These are phyloP conservation scores for Malus hybrid DNA, from an alignment of 331 rosid genomes.

Conservation along the genomic window DNA sequence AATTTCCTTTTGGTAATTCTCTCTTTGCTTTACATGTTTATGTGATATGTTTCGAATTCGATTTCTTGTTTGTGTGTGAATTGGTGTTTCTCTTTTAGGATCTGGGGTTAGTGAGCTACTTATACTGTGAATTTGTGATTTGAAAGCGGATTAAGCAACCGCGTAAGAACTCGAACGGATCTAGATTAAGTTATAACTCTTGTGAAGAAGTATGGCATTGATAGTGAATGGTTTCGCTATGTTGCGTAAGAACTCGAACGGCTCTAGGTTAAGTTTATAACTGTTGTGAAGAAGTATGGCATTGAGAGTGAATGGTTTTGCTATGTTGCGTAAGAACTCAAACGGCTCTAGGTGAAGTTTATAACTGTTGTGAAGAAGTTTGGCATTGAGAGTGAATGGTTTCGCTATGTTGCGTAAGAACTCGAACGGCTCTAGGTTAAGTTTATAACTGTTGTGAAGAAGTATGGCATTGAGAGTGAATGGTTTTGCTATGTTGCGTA, in stretches of 20 bases:
- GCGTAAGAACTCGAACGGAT: neutral
- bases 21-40: neutral
- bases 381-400: no score
- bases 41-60: neutral
- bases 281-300: neutral
- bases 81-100: neutral
- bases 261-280: neutral
- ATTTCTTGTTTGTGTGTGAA: neutral
- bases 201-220: neutral
- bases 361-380: no score
- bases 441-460: neutral
- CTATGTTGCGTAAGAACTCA: neutral
- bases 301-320: no score
- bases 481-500: neutral
- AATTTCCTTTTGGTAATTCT: neutral
- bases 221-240: neutral
- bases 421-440: neutral
- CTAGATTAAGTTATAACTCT: neutral
- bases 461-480: no score
- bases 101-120: neutral
- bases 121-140: neutral
- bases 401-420: no score
- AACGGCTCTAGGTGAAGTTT: neutral
- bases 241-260: no score
- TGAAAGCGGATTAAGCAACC: neutral